Conservation (phyloP, 164 flowering plant species). For the Chloranthus sessilifolius region DNA sequence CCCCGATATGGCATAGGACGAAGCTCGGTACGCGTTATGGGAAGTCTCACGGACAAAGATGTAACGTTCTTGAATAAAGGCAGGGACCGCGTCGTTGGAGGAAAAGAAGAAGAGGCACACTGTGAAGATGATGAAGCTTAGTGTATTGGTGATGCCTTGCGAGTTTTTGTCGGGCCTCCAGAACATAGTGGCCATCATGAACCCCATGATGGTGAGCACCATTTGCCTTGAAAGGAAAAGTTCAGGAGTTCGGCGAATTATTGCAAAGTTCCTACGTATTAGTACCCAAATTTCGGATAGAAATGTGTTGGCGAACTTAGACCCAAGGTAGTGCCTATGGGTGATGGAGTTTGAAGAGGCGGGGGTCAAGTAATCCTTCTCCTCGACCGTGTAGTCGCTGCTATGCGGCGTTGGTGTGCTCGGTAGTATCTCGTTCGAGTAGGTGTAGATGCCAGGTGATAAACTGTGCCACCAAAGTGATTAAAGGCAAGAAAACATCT, state of each 20-base stretch:
- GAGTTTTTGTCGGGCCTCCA: conserved; percentile 25
- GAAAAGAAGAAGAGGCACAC: conserved; percentile 77
- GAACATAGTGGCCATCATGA: conserved; percentile 86
- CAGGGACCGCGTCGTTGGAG: conserved; percentile 76
- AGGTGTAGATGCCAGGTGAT: conserved; percentile 38
- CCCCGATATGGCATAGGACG: conserved; percentile 60
- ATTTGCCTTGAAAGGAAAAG: conserved; percentile 65
- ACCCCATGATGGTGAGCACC: conserved; percentile 61
- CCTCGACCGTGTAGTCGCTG: conserved; percentile 65
- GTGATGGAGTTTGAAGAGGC: neutral
- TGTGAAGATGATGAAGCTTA: conserved; percentile 77
- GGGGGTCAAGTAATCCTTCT: conserved; percentile 57
- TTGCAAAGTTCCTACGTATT: conserved; percentile 63
- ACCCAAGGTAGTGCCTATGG: conserved; percentile 24
- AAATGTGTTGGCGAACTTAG: conserved; percentile 52
- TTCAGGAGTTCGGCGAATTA: conserved; percentile 64
- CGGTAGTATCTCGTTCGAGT: conserved; percentile 45
- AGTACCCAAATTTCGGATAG: conserved; percentile 47
- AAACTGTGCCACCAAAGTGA: too few relatives aligned
- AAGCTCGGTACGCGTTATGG: conserved; percentile 70
- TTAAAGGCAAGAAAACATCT: neutral
- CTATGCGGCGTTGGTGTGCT: conserved; percentile 59
- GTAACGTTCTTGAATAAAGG: conserved; percentile 72
- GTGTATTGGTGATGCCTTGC: conserved; percentile 60
- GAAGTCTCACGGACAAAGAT: conserved; percentile 66